phyloP scores from a whole-genome alignment of 805 yeast genomes.

The Candida ficus region DNA sequence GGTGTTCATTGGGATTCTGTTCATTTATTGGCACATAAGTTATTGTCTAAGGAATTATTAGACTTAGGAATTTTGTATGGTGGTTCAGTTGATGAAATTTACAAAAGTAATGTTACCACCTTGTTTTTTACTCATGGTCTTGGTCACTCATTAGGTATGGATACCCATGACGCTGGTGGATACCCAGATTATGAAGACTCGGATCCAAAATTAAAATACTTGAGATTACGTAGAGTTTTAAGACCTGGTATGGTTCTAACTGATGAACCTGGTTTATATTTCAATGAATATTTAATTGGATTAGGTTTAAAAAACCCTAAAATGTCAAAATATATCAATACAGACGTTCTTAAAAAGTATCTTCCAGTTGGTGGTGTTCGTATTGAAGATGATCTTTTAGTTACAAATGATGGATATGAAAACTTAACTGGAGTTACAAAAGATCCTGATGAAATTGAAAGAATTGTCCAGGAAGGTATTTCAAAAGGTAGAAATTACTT shows the following conservation, averaged over 20 bases:
- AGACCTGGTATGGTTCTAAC: conserved; percentile 81
- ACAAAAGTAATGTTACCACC: conserved; percentile 62
- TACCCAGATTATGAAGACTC: conserved; percentile 79
- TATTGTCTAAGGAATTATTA: conserved; percentile 66
- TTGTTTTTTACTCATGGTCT: conserved; percentile 93
- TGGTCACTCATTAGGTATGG: conserved; percentile 92
- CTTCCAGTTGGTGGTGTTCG: conserved; percentile 95
- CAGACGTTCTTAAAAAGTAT: conserved; percentile 65
- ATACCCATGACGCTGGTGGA: conserved; percentile 96
- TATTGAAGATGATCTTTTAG: conserved; percentile 87
- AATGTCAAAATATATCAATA: conserved; percentile 41
- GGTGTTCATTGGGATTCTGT: conserved; percentile 84
- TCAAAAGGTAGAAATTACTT: conserved; percentile 56
- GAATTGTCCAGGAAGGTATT: conserved; percentile 68
- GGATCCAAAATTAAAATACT: conserved; percentile 67
- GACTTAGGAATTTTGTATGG: conserved; percentile 72
- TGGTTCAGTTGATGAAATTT: conserved; percentile 57
- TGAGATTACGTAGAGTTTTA: conserved; percentile 74
- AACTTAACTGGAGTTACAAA: conserved; percentile 79
- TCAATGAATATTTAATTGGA: conserved; percentile 75
- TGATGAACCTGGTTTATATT: conserved; percentile 93
- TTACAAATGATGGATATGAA: conserved; percentile 73
- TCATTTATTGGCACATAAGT: conserved; percentile 74
- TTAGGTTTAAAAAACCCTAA: conserved; percentile 46
- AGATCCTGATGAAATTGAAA: conserved; percentile 77